Evolutionary conservation across 345 rosid genomes (phyloP), one percentile per base, ranked within the genome.

Genomic region (Nephelium lappaceum): DNA sequence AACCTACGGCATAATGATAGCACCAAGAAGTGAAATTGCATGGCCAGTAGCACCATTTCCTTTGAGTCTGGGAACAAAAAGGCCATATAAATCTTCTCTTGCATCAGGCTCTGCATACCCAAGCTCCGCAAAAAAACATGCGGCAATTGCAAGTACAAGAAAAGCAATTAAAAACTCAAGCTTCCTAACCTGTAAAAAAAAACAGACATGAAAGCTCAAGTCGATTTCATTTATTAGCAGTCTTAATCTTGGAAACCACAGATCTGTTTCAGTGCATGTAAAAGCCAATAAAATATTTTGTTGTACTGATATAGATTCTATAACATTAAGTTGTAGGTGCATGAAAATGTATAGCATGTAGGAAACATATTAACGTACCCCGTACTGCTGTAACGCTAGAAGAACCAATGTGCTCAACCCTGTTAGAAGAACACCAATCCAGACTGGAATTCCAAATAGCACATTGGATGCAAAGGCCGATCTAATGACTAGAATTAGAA

Each of bases 1-100:
- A 78, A 81, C 99, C 23, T 87, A 95, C 98, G 98, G 97, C 97
- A 94, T 95, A 79, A 95, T 92, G 96, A 93, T 93, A 73, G 97
- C 98, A 53, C 97, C 99, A 2, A 93, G 93, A 66, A 95, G 92
- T 71, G 99, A 95, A 76, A 92, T 93, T 5, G 99, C 97, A 71
- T 92, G 91, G 72, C 96, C 99, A 62, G 93, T 88, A 24, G 98
- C 99, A 36, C 97, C 98, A 81, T 91, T 81, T 85, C 97, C 99
- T 86, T 89, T 93, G 42, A 96, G 91, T 77, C 89, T 92, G 18
- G 99, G 98, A 83, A 96, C 89, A 82, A 96, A 94, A 78, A 96
- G 98, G 12, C 99, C 97, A 55, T 89, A 11, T 16, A 94, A 61
- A 79, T 92, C 97, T 88, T 94, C 95, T 64, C 49, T 25, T 21